Evolutionary conservation across 73 alveolate genomes (phyloP).

Genomic region (Paramecium tetraurelia): DNA sequence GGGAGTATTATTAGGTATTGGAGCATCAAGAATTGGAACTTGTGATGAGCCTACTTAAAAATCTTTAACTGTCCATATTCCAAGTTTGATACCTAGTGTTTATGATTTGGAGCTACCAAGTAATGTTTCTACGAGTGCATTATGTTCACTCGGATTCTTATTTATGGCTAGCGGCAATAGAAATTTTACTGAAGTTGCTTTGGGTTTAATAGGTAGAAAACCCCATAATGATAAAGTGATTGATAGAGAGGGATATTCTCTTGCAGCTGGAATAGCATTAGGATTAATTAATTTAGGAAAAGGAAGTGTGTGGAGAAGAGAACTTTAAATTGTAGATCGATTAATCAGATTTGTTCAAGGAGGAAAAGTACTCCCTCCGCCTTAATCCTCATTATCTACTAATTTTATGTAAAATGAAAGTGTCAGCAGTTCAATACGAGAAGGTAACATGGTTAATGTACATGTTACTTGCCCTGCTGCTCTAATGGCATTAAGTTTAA

Average conservation of each 20-base stretch:
- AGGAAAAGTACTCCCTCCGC: constrained; percentile 82
- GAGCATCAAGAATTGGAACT: constrained; percentile 95
- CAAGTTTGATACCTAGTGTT: constrained; percentile 92
- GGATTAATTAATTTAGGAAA: constrained; percentile 96
- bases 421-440: constrained; percentile 77
- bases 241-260: constrained; percentile 96
- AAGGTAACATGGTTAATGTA: constrained; percentile 91
- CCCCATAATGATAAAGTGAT: constrained; percentile 91
- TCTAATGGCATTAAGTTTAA: constrained; percentile 87
- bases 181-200: constrained; percentile 95
- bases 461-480: constrained; percentile 97
- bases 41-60: constrained; percentile 95
- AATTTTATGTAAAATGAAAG: constrained; percentile 70
- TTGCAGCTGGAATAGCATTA: constrained; percentile 95
- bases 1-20: constrained; percentile 94
- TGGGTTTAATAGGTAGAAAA: constrained; percentile 94
- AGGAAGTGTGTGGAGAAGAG: constrained; percentile 84
- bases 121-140: constrained; percentile 93
- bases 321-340: constrained; percentile 88
- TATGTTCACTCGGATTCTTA: constrained; percentile 94
- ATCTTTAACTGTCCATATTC: constrained; percentile 93
- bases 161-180: constrained; percentile 92
- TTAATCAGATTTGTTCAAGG: constrained; percentile 93
- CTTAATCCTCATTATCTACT: constrained; percentile 70
- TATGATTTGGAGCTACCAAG: constrained; percentile 93